Evolutionary conservation across 768 basidiomycete species (phyloP).

Genomic region (Pleurotus salmoneostramineus): DNA sequence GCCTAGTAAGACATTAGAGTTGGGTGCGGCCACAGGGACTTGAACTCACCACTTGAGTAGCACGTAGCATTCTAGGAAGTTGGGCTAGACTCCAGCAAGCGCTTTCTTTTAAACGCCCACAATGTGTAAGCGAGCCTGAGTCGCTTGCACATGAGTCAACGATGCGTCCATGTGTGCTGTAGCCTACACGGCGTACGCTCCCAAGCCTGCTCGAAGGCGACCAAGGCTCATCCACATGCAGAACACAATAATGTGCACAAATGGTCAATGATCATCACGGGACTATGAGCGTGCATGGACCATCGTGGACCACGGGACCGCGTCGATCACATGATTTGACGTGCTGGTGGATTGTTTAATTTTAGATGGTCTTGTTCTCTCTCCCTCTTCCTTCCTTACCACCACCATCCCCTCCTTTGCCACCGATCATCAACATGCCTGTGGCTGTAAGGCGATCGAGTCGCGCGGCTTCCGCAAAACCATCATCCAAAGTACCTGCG

Average conservation of each 20-base stretch:
- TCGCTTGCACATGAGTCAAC: not conserved
- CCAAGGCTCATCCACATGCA: too few relatives aligned
- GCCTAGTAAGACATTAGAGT: not conserved
- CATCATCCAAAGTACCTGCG: slow-evolving; percentile 29
- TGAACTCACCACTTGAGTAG: not conserved
- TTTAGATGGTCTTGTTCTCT: slow-evolving; percentile 1
- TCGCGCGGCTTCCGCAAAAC: slow-evolving; percentile 44
- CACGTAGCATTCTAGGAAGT: not conserved
- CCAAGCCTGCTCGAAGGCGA: not conserved
- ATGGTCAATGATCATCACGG: too few relatives aligned
- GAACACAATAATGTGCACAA: too few relatives aligned
- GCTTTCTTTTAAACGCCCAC: not conserved
- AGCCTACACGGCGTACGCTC: not conserved
- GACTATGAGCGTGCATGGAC: too few relatives aligned
- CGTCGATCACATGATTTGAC: not conserved
- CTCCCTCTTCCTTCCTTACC: not conserved
- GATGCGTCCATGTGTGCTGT: not conserved
- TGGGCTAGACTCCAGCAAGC: not conserved
- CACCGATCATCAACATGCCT: not conserved
- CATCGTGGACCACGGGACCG: not conserved
- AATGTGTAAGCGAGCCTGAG: not conserved
- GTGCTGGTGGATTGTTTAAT: not conserved
- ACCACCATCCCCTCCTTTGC: slow-evolving; percentile 1
- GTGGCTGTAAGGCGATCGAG: slow-evolving; percentile 34
- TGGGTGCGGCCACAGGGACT: not conserved